A percentile compares a stretch with the other conserved stretches of the same genome.
phyloP scores from a whole-genome alignment of 1,284 basidiomycete genomes.

The Ustilago trichophora region DNA sequence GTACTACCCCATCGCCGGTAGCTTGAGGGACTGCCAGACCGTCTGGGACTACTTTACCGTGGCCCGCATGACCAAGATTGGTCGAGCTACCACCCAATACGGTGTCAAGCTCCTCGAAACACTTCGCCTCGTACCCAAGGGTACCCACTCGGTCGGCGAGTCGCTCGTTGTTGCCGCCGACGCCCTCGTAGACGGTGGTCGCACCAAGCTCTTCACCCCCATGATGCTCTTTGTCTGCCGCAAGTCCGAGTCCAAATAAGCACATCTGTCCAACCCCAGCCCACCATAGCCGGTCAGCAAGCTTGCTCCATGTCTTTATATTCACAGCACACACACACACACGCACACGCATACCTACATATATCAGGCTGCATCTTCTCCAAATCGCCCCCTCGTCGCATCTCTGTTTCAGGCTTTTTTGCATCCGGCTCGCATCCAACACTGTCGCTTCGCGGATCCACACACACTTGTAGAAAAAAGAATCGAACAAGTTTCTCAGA shows the following conservation, averaged over 20 bases:
- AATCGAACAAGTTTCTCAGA: no score
- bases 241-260: slow-evolving; percentile 25
- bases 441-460: slow-evolving; percentile 31
- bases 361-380: no score
- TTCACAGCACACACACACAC: no score
- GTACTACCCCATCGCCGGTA: slow-evolving; percentile 97
- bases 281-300: no score
- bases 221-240: slow-evolving; percentile 61
- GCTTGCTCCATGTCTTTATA: no score
- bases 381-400: no score
- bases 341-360: no score
- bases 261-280: no score
- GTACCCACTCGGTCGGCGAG: slow-evolving; percentile 90
- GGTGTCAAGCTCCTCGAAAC: slow-evolving; percentile 81
- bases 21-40: slow-evolving; percentile 90
- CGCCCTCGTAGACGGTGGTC: slow-evolving; percentile 83
- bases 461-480: slow-evolving; percentile 5
- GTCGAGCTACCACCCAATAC: slow-evolving; percentile 85
- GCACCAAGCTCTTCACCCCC: slow-evolving; percentile 75
- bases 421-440: not conserved
- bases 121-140: slow-evolving; percentile 85
- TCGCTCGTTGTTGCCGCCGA: slow-evolving; percentile 83
- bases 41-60: slow-evolving; percentile 77
- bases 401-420: no score
- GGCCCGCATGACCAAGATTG: slow-evolving; percentile 80